A percentile compares a stretch with the other conserved stretches of the same genome.
Evolutionary conservation across 73 alveolate genomes (phyloP).

Genomic region (Blepharisma japonicum): DNA sequence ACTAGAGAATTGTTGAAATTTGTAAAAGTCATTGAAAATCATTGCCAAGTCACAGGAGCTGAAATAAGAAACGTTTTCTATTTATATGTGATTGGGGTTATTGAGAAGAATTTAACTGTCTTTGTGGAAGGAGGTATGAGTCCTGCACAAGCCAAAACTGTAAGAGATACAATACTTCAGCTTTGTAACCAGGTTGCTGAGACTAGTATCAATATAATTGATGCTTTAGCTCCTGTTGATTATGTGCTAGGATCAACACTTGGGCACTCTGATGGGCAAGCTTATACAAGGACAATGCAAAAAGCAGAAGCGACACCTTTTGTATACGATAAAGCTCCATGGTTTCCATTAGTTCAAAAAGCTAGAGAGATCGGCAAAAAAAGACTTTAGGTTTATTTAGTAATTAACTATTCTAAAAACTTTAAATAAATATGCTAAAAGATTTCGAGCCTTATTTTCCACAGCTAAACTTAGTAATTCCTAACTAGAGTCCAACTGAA

Average conservation of each 20-base stretch:
- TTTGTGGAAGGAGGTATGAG: background rate
- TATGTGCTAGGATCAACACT: conserved; percentile 40
- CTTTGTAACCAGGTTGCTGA: background rate
- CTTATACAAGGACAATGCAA: conserved; percentile 21
- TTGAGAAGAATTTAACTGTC: background rate
- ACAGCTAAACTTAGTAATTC: too few species aligned
- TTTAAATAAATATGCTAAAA: too few species aligned
- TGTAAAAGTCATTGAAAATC: background rate
- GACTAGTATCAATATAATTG: conserved; percentile 28
- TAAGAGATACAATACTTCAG: background rate
- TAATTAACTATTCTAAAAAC: too few species aligned
- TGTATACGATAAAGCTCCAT: background rate
- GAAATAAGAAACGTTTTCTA: background rate
- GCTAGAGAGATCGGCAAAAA: background rate
- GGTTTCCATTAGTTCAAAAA: conserved; percentile 3
- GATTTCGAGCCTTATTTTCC: too few species aligned
- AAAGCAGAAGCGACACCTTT: background rate
- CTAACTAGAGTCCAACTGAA: too few species aligned
- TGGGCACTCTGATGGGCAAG: conserved; percentile 60
- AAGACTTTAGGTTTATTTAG: too few species aligned
- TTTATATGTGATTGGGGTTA: background rate
- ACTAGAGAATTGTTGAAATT: background rate
- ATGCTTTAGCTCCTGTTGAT: conserved; percentile 55
- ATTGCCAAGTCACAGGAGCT: background rate
- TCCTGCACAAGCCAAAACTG: background rate